Base-by-base conservation (phyloP, 2,329 filamentous ascomycete species). In the Xenoacremonium recifei region DNA sequence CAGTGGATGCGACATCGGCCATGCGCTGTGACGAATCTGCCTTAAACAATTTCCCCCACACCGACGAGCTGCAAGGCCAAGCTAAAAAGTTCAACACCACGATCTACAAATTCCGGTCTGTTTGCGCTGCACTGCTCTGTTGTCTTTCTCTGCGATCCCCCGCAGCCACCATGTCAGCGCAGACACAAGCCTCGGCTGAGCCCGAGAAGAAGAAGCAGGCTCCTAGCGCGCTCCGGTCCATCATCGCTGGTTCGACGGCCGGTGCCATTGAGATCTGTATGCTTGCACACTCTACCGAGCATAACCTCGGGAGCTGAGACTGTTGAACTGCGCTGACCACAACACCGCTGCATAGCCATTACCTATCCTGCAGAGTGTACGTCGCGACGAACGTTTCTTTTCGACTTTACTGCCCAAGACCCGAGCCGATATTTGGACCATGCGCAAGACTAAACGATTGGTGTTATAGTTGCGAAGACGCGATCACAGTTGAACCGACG, bases 281-380 rank as follows among this genome's bases (percentile, higher is more conserved):
- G 70, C 56, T 19, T 21, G 17, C 37, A 45, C 37, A 16, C 21
- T 21, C 21, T 11, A 9, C 31, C 18, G n/a, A 16, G 21, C n/a
- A 25, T 19, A 33, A 18, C 36, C 29, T 35, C 29, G 18, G n/a
- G 29, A 11, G 29, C 25, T 12, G 15, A 10, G 29, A 32, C 15
- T 6, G 10, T 6, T 11, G 23, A 5, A 15, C 20, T 9, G 10
- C 17, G 55, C 62, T 64, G 48, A 64, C 58, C 21, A n/a, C 21
- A n/a, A n/a, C n/a, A n/a, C n/a, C n/a, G 39, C 23, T 34, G 37
- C 42, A 18, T 49, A 76, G 73, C 90, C 48, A 95, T 96, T 57
- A 96, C 91, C 50, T 96, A 96, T 67, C 91, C 91, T 42, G 90
- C 90, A 59, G 91, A 96, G 69, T 96, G 87, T 90, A 81, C 56